These are phyloP conservation scores for Glarea lozoyensis DNA, from an alignment of 495 filamentous ascomycete species.

Conservation along the genomic window DNA sequence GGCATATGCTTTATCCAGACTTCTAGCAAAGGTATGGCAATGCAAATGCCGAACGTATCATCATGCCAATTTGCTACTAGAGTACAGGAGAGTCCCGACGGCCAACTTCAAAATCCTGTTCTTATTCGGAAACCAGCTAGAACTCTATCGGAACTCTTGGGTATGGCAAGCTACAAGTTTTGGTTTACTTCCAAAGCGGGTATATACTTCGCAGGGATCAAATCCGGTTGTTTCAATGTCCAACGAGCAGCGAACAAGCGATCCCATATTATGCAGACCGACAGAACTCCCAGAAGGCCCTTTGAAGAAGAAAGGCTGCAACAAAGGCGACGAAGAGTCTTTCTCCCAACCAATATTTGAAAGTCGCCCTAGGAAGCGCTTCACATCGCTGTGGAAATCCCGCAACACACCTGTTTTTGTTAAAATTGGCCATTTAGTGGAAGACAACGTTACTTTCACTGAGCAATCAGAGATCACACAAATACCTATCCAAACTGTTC, in stretches of 20 bases:
- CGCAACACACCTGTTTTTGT: no score
- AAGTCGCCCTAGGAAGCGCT: no score
- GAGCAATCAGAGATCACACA: no score
- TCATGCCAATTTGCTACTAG: slow-evolving; percentile 9
- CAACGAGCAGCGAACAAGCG: background rate
- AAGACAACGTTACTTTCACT: no score
- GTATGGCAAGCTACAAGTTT: slow-evolving; percentile 21
- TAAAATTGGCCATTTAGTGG: no score
- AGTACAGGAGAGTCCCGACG: slow-evolving; percentile 7
- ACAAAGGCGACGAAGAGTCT: no score
- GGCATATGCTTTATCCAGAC: slow-evolving; percentile 2
- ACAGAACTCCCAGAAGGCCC: background rate
- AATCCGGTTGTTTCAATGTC: no score
- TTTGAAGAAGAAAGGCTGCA: background rate
- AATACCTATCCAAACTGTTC: no score
- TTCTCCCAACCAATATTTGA: no score
- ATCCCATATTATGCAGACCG: no score
- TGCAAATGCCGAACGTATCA: slow-evolving; percentile 9
- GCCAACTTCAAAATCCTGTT: slow-evolving; percentile 20
- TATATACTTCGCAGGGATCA: no score
- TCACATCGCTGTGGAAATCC: no score
- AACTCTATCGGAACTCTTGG: slow-evolving; percentile 3
- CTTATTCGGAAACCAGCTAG: slow-evolving; percentile 6
- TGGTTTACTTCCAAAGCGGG: slow-evolving; percentile 8
- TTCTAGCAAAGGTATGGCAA: slow-evolving; percentile 7